Conservation (phyloP, 2,329 filamentous ascomycete species). For the Phialophora verrucosa region DNA sequence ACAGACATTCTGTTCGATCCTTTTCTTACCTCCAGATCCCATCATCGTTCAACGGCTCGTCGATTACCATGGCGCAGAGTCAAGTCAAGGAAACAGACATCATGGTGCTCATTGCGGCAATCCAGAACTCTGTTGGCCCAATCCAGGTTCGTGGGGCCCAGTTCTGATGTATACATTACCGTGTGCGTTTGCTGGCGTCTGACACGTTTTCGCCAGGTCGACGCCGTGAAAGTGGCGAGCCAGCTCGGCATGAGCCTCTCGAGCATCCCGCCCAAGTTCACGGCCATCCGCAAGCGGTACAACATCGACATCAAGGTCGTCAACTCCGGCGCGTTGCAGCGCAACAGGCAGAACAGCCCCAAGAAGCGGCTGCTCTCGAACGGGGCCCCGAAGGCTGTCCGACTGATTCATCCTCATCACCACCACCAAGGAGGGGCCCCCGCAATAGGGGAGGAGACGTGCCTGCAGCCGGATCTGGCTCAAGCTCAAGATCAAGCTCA, state of each 20-base stretch:
- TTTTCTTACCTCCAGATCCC: background rate
- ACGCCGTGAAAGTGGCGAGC: conserved; percentile 31
- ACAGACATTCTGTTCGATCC: background rate
- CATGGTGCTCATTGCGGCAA: conserved; percentile 30
- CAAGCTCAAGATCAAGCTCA: background rate
- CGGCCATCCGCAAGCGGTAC: conserved; percentile 31
- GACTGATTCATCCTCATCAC: background rate
- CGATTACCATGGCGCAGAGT: conserved; percentile 22
- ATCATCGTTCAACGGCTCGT: background rate
- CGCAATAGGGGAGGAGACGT: background rate
- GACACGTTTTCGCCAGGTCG: conserved; percentile 20
- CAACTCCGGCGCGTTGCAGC: conserved; percentile 34
- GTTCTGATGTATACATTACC: too few species aligned
- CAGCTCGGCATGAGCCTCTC: conserved; percentile 34
- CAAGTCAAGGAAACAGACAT: conserved; percentile 34
- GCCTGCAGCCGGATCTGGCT: background rate
- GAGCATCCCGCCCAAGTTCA: conserved; percentile 34
- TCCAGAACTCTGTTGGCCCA: conserved; percentile 33
- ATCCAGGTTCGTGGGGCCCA: conserved; percentile 24
- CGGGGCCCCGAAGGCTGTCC: background rate
- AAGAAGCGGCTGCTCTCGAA: conserved; percentile 28
- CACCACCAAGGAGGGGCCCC: background rate
- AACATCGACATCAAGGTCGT: conserved; percentile 36
- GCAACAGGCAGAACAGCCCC: conserved; percentile 32
- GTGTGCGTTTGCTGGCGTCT: background rate